Conservation (phyloP, 2,329 filamentous ascomycete genomes). For the Fusarium sp. region DNA sequence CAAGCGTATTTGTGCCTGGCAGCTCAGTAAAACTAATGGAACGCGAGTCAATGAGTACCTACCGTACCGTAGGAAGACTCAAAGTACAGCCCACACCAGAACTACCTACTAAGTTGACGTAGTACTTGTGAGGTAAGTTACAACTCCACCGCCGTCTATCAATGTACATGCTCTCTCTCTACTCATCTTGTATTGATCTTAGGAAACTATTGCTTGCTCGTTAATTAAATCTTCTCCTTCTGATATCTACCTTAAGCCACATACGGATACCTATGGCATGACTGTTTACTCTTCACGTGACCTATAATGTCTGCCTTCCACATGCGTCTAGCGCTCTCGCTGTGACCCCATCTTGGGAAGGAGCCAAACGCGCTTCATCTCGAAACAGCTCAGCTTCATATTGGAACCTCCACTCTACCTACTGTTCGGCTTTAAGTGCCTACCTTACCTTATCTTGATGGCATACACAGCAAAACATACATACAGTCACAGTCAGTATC, state of each 20-base stretch:
- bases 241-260: not conserved
- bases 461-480: not conserved
- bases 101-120: not conserved
- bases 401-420: constrained; percentile 23
- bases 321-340: constrained; percentile 19
- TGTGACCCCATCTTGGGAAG: constrained; percentile 13
- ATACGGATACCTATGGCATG: not conserved
- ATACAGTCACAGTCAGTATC: not conserved
- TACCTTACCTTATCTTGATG: not conserved
- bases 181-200: not conserved
- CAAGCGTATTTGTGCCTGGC: not conserved
- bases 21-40: not conserved
- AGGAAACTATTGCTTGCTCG: not conserved
- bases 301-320: constrained; percentile 16
- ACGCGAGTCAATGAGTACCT: constrained; percentile 19
- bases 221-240: not conserved
- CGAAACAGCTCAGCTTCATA: constrained; percentile 12
- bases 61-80: constrained; percentile 8
- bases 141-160: constrained; percentile 19
- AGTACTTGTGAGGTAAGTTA: not conserved
- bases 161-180: not conserved
- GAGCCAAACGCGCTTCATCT: constrained; percentile 29
- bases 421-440: constrained; percentile 13
- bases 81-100: constrained; percentile 23
- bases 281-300: constrained; percentile 24